Base-by-base conservation (phyloP, 1,284 basidiomycete species). In the Butyriboletus pseudospeciosus region DNA sequence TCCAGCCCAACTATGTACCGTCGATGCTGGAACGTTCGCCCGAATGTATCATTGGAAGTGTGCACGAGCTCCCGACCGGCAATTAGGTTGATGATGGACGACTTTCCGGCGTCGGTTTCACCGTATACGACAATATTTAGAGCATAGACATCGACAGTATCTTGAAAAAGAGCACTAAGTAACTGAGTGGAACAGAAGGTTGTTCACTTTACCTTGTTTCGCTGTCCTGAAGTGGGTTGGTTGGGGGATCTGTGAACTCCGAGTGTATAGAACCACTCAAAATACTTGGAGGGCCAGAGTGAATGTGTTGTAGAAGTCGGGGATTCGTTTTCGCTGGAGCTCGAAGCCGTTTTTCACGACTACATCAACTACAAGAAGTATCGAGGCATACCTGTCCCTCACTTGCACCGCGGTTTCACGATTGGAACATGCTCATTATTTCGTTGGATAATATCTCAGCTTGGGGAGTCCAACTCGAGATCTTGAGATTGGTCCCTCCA, bases 11-110 rank as follows among this genome's bases (percentile, higher is more conserved):
- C 7, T 1, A 0, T 5, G 14, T 57, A 13, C 10, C 10, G 56
- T 17, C 32, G 16, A 17, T 53, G 36, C 17, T 37, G 25, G 32
- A 58, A 54, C 12, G 44, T 57, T 1, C 56, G 47, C 6, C 44
- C 56, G 7, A 47, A 7, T 3, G 49, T 44, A 20, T 43, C 42
- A 14, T 58, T 57, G 3, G 56, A 55, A 1, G 23, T 48, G 7
- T 13, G 10, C 3, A 57, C 45, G 9, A 39, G 28, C 16, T 58
- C 17, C 34, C n/a, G 30, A 37, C 26, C 45, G 5, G 55, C 47
- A 26, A 56, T 56, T 8, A 57, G 25, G 38, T 56, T 56, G 25
- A 56, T 53, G 23, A 58, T n/a, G 26, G 56, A 58, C 0, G 55
- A 56, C 30, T 52, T 56, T 25, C 55, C 55, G 17, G 38, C 55